phyloP scores from a whole-genome alignment of 2,329 filamentous ascomycete species.

The Fusarium sororula region DNA sequence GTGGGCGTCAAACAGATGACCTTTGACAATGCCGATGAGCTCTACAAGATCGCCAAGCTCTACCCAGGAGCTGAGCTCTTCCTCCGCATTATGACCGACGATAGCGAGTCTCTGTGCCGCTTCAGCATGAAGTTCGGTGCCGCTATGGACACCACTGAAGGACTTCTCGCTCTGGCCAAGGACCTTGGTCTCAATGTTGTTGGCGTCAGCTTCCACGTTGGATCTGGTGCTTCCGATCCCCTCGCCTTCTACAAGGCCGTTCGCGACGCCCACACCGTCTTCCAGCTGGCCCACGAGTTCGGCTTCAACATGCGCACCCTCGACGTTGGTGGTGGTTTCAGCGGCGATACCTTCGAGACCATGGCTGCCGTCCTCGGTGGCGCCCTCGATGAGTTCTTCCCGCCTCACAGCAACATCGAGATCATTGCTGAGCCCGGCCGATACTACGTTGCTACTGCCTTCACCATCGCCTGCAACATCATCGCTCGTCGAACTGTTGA shows the following conservation, averaged over 20 bases:
- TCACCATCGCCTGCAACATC: conserved; percentile 94
- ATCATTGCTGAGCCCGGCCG: conserved; percentile 96
- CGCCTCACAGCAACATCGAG: conserved; percentile 73
- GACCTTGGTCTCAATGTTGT: conserved; percentile 88
- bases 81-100: conserved; percentile 94
- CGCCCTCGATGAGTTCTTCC: conserved; percentile 89
- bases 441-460: conserved; percentile 93
- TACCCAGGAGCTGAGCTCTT: conserved; percentile 91
- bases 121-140: conserved; percentile 98
- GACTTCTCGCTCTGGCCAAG: conserved; percentile 81
- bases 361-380: conserved; percentile 84
- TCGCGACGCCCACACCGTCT: conserved; percentile 85
- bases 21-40: conserved; percentile 97
- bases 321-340: conserved; percentile 95
- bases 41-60: conserved; percentile 95
- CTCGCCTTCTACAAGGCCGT: conserved; percentile 90
- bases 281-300: conserved; percentile 80
- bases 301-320: conserved; percentile 87
- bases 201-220: conserved; percentile 97
- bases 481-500: conserved; percentile 92
- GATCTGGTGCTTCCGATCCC: conserved; percentile 95
- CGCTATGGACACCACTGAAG: conserved; percentile 80
- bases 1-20: conserved; percentile 97
- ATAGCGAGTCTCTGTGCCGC: conserved; percentile 92
- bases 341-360: conserved; percentile 86